phyloP scores from a whole-genome alignment of 106 monocot genomes.

The Agapanthus africanus region DNA sequence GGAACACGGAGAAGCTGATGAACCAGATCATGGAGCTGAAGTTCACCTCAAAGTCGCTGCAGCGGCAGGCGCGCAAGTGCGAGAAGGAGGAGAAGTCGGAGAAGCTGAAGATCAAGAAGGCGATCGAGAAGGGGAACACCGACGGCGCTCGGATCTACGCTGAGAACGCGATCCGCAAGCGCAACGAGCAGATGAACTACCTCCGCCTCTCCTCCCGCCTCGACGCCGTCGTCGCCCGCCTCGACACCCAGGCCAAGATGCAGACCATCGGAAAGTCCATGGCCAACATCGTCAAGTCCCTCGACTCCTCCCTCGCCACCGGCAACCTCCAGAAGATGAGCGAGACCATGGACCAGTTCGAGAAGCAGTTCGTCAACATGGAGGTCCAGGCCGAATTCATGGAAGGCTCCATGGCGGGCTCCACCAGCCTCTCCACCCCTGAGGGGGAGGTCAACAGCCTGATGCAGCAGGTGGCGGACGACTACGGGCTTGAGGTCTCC shows the following conservation, averaged over 20 bases:
- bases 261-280: slow-evolving; percentile 26
- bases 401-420: slow-evolving; percentile 24
- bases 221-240: slow-evolving; percentile 26
- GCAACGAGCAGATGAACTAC: slow-evolving; percentile 36
- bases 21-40: slow-evolving; percentile 28
- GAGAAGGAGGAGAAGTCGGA: slow-evolving; percentile 32
- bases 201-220: slow-evolving; percentile 33
- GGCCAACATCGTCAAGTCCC: slow-evolving; percentile 19
- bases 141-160: slow-evolving; percentile 27
- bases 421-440: slow-evolving; percentile 23
- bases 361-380: slow-evolving; percentile 38
- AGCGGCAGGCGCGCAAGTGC: slow-evolving; percentile 30
- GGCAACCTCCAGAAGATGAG: slow-evolving; percentile 29
- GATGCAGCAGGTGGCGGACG: slow-evolving; percentile 33
- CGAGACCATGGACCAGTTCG: slow-evolving; percentile 34
- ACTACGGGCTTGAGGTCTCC: slow-evolving; percentile 20
- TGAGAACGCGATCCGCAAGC: slow-evolving; percentile 28
- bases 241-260: slow-evolving; percentile 35
- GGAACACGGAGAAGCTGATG: slow-evolving; percentile 21
- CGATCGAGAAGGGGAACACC: slow-evolving; percentile 20
- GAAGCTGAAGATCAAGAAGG: slow-evolving; percentile 26
- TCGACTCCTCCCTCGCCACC: slow-evolving; percentile 17
- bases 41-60: slow-evolving; percentile 19
- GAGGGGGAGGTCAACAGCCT: slow-evolving; percentile 24
- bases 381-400: slow-evolving; percentile 39